Evolutionary conservation across 164 flowering plant species (phyloP).

Genomic region (Vitis vinifera): ASM3070453v1 NC_081812.1:15907501-15908000

Average conservation of each 20-base stretch:
- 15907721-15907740: no score
- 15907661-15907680: no score
- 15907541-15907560: no score
- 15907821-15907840: constrained; percentile 9
- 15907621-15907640: not conserved
- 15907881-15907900: not conserved
- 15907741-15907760: not conserved
- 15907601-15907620: not conserved
- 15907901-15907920: not conserved
- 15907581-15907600: no score
- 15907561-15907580: no score
- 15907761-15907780: not conserved
- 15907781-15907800: constrained; percentile 11
- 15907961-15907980: not conserved
- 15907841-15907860: not conserved
- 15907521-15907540: no score
- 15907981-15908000: not conserved
- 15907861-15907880: not conserved
- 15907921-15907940: not conserved
- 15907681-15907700: no score
- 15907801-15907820: constrained; percentile 1
- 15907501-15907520: not conserved
- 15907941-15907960: not conserved
- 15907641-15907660: no score
- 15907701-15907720: no score